Evolutionary conservation across 2,329 filamentous ascomycete genomes (phyloP).

Genomic region (Orbilia blumenaviensis): DNA sequence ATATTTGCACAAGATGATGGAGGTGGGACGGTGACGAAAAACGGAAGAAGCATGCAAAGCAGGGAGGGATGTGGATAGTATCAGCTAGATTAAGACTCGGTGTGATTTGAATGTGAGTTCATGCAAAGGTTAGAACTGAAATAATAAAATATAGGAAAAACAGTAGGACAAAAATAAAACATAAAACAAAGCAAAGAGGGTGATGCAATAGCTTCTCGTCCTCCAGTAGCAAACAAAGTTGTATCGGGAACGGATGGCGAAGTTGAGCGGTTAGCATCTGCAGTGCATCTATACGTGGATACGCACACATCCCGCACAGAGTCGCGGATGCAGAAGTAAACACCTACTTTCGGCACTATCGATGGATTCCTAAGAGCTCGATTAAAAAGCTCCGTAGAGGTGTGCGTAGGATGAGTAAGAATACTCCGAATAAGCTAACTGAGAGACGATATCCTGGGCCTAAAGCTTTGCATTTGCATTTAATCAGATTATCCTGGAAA

Average conservation of each 20-base stretch:
- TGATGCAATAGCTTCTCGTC: neutral
- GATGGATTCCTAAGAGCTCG: neutral
- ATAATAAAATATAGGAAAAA: too few species aligned
- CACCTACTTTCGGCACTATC: neutral
- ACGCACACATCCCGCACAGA: too few species aligned
- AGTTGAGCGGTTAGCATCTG: too few species aligned
- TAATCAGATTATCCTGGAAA: neutral
- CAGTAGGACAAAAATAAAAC: too few species aligned
- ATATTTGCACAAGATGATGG: conserved; percentile 53
- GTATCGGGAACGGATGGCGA: neutral
- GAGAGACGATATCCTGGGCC: neutral
- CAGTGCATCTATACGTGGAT: too few species aligned
- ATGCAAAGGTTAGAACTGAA: too few species aligned
- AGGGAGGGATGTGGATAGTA: neutral
- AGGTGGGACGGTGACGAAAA: conserved; percentile 26
- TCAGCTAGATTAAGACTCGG: neutral
- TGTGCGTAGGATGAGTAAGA: neutral
- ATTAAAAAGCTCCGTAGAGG: neutral
- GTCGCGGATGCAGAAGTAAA: too few species aligned
- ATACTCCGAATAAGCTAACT: neutral
- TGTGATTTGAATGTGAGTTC: neutral
- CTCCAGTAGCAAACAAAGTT: neutral
- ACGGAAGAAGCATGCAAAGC: neutral
- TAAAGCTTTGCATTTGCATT: neutral
- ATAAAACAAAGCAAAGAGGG: neutral